A percentile compares a stretch with the other conserved stretches of the same genome.
These are phyloP conservation scores for Kluyveromyces dobzhanskii DNA, from an alignment of 805 yeast genomes.

Conservation along the genomic window DNA sequence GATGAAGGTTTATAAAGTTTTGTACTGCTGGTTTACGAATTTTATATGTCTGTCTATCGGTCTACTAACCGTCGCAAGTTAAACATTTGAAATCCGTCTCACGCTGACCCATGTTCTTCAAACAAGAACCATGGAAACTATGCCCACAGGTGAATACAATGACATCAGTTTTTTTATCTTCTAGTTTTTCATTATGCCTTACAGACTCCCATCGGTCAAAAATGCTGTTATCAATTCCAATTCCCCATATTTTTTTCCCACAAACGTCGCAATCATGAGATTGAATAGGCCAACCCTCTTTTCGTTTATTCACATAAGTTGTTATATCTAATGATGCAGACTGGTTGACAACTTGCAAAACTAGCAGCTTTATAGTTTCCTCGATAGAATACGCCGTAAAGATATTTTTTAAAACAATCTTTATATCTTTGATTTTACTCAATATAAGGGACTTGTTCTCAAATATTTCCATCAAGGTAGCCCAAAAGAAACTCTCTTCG, in stretches of 20 bases:
- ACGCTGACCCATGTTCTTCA: slow-evolving; percentile 23
- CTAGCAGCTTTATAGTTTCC: slow-evolving; percentile 41
- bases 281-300: slow-evolving; percentile 57
- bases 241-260: slow-evolving; percentile 67
- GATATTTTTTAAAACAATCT: slow-evolving; percentile 52
- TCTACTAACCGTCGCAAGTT: slow-evolving; percentile 9
- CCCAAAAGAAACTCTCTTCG: slow-evolving; percentile 37
- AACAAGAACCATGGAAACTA: slow-evolving; percentile 23
- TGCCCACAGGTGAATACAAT: slow-evolving; percentile 25
- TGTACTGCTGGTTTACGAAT: background rate
- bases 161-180: slow-evolving; percentile 1
- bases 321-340: slow-evolving; percentile 44
- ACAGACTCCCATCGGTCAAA: slow-evolving; percentile 51
- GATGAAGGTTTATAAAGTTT: slow-evolving; percentile 41
- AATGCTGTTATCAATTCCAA: slow-evolving; percentile 41
- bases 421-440: slow-evolving; percentile 51
- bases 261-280: slow-evolving; percentile 65
- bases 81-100: slow-evolving; percentile 15
- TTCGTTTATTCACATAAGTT: slow-evolving; percentile 33
- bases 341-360: slow-evolving; percentile 46
- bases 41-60: background rate
- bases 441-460: slow-evolving; percentile 37
- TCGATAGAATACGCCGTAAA: slow-evolving; percentile 60
- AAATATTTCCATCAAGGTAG: slow-evolving; percentile 48
- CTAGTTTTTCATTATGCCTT: slow-evolving; percentile 22